Evolutionary conservation across 306 rosid genomes (phyloP), one percentile per base, ranked within the genome.

Genomic region (Luffa aegyptiaca): DNA sequence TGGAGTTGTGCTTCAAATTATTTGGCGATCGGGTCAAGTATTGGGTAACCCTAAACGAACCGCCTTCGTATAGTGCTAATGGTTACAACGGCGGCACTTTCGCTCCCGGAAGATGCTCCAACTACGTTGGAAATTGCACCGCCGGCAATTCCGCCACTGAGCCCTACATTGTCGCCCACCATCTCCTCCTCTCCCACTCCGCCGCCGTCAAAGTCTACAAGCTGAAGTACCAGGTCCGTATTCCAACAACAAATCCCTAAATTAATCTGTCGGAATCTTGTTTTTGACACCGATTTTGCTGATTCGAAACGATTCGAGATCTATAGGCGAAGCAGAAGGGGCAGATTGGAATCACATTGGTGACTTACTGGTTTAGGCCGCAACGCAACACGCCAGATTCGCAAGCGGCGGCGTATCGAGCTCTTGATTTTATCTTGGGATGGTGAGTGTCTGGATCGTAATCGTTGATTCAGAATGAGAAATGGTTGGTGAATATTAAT

Each of bases 91-190:
- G 8, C 0, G 90, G 90, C 16, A 74, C 75, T 10, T 42, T 58
- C 57, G 90, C 90, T 39, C 90, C 90, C 6, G 86, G 84, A 17
- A 80, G 88, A 68, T 87, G 90, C 64, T 87, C 90, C 2, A 78
- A 37, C 58, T 84, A 80, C 35, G 85, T 39, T 71, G 88, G 88
- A 53, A 80, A 87, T 14, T 87, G 90, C 77, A 66, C 75, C 2
- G 69, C 41, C 26, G 88, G 90, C 41, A 73, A 87, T 82, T 84
- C 86, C 0, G 90, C 83, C n/a, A 84, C 84, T 5, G 86, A 80
- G 31, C 83, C 90, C 42, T 87, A 87, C 73, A 77, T 87, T 20
- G 84, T 80, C 0, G 79, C 80, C 11, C 90, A 87, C 77, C 41
- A 87, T 80, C 45, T 87, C 36, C 83, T 87, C 6, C 84, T 87